A percentile compares a stretch with the other conserved stretches of the same genome.
These are phyloP conservation scores for Suillus hirtellus DNA, from an alignment of 768 basidiomycete genomes.

Conservation along the genomic window DNA sequence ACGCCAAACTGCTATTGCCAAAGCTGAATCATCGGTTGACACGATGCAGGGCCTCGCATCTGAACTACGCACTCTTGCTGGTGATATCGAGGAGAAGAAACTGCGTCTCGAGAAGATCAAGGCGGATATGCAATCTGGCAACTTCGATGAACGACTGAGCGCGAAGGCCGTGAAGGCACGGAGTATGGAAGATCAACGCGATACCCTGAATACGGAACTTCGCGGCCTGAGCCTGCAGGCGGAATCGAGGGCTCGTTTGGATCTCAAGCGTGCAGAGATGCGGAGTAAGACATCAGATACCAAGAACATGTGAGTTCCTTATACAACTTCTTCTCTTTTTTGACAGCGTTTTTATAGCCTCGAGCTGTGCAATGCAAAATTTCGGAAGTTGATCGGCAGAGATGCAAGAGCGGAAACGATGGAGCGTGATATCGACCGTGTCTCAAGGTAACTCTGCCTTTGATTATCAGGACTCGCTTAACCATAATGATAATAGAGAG, in stretches of 20 bases:
- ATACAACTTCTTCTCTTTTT: neutral
- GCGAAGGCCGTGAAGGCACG: slow-evolving; percentile 57
- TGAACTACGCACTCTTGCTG: slow-evolving; percentile 52
- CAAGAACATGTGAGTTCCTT: slow-evolving; percentile 57
- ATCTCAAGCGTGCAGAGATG: slow-evolving; percentile 69
- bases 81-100: slow-evolving; percentile 72
- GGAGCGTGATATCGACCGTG: slow-evolving; percentile 68
- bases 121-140: slow-evolving; percentile 54
- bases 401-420: slow-evolving; percentile 64
- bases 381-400: slow-evolving; percentile 61
- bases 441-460: slow-evolving; percentile 50
- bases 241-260: slow-evolving; percentile 76
- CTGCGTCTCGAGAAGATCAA: slow-evolving; percentile 60
- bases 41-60: slow-evolving; percentile 52
- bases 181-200: slow-evolving; percentile 65
- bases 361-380: slow-evolving; percentile 58
- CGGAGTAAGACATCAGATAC: slow-evolving; percentile 67
- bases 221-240: slow-evolving; percentile 73
- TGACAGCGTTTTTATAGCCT: slow-evolving; percentile 47
- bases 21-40: slow-evolving; percentile 58
- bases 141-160: slow-evolving; percentile 62
- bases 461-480: neutral
- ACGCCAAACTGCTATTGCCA: slow-evolving; percentile 50
- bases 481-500: slow-evolving; percentile 44
- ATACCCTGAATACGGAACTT: slow-evolving; percentile 70